phyloP scores from a whole-genome alignment of 257 asterid genomes.

The Linaria vulgaris region DNA sequence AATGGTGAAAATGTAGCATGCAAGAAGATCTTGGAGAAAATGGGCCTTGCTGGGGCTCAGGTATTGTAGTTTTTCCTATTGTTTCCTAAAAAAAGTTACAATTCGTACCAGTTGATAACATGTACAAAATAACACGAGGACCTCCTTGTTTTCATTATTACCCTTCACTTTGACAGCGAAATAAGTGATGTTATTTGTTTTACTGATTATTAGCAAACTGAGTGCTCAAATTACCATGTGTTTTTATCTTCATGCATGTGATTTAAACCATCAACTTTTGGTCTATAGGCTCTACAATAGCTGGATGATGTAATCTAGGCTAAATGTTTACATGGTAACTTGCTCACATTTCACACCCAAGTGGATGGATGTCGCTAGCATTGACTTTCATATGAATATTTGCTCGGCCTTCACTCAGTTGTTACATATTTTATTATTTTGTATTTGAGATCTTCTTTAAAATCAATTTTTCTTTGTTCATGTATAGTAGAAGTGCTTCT shows the following conservation, averaged over 20 bases:
- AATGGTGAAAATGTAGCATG: slow-evolving; percentile 74
- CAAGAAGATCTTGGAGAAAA: slow-evolving; percentile 76
- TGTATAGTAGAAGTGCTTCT: slow-evolving; percentile 19
- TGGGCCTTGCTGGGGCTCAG: slow-evolving; percentile 86
- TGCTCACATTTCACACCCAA: background rate
- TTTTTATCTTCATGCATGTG: slow-evolving; percentile 14
- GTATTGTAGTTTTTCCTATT: slow-evolving; percentile 38
- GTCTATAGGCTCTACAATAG: background rate
- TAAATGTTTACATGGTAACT: background rate
- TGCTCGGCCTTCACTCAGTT: slow-evolving; percentile 3
- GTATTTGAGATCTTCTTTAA: slow-evolving; percentile 1
- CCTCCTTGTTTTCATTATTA: slow-evolving; percentile 12
- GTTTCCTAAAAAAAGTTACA: background rate
- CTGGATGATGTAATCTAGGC: background rate
- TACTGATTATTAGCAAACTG: background rate
- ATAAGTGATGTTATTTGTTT: no score
- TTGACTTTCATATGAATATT: slow-evolving; percentile 5
- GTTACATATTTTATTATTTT: slow-evolving; percentile 10
- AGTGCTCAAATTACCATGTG: background rate
- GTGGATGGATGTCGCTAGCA: slow-evolving; percentile 15
- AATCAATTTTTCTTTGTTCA: slow-evolving; percentile 2
- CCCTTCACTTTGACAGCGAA: background rate
- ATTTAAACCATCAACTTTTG: background rate
- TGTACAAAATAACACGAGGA: background rate
- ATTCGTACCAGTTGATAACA: no score